Evolutionary conservation across 2,329 filamentous ascomycete genomes (phyloP).

Genomic region (Neurospora sp.): DNA sequence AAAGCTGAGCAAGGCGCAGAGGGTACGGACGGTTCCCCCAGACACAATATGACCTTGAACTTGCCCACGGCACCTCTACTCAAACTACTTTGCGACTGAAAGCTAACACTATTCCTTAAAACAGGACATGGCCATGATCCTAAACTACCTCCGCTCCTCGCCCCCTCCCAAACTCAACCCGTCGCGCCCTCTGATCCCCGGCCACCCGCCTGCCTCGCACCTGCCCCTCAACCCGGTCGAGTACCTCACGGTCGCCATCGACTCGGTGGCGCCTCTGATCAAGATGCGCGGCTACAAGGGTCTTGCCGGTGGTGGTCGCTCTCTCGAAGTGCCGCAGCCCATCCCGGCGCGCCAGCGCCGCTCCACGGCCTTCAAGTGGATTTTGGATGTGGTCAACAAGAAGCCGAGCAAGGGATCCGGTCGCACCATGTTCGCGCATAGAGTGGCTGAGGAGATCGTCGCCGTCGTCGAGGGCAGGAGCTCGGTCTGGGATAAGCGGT

Average conservation of each 20-base stretch:
- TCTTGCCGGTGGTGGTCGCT: conserved; percentile 74
- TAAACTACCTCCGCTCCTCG: conserved; percentile 76
- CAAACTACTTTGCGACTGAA: conserved; percentile 6
- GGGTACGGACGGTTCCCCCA: conserved; percentile 41
- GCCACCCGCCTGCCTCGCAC: conserved; percentile 64
- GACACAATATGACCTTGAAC: not conserved
- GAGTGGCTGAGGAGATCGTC: conserved; percentile 79
- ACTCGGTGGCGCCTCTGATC: conserved; percentile 84
- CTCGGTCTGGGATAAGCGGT: conserved; percentile 72
- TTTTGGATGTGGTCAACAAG: conserved; percentile 74
- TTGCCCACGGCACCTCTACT: not conserved
- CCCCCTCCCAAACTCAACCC: conserved; percentile 69
- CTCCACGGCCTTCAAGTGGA: conserved; percentile 76
- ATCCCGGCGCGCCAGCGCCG: conserved; percentile 66
- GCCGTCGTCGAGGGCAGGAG: conserved; percentile 81
- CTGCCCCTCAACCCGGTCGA: conserved; percentile 82
- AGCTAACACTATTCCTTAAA: not conserved
- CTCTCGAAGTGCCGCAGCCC: conserved; percentile 75
- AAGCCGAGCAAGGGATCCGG: conserved; percentile 64
- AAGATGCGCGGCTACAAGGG: conserved; percentile 68
- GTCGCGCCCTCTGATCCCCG: conserved; percentile 61
- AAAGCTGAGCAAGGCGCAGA: conserved; percentile 82
- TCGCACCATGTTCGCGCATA: conserved; percentile 60
- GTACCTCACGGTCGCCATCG: conserved; percentile 83
- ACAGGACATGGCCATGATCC: conserved; percentile 76